Base-by-base conservation (phyloP, 768 basidiomycete genomes). In the Coprinellus micaceus region DNA sequence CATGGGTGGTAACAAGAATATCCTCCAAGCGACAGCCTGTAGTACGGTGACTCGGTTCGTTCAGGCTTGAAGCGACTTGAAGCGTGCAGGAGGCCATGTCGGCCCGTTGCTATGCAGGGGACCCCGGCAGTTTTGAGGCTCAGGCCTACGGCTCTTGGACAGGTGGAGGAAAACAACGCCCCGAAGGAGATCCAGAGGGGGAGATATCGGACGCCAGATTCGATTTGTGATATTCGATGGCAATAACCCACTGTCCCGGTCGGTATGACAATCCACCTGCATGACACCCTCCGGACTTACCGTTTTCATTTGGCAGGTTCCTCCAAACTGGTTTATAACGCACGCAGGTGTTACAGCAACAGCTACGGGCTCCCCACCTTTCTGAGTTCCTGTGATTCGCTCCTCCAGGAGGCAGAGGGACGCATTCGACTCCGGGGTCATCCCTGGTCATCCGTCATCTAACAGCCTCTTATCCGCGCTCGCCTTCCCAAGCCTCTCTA, bases 261-360 rank as follows among this genome's bases (percentile, higher is more conserved):
- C 67, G 64, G 64, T 66, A 68, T 66, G 67, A 62, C 64, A 62
- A 64, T 65, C 60, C 58, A 60, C 57, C 40, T 43, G 40, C 40
- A 61, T 63, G 61, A 59, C 51, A 51, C 26, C 37, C 25, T 29
- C 30, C 29, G 29, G 15, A 48, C 47, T 51, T 51, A 37, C 49
- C 49, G 7, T 51, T 37, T 21, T 51, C 40, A 43, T 43, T 15
- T 12, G 7, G 36, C 55, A 56, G 49, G 19, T 56, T 51, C 48
- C 39, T 26, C 33, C 54, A 39, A 48, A 39, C 46, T 39, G 55
- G 56, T 58, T 53, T 61, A 58, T 48, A 52, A 28, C 53, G 53
- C 50, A 51, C 52, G 58, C 37, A 50, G 43, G 43, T 52, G 55
- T 51, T 54, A 29, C 12, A 13, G 15, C 41, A 26, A 26, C 45